Percentiles rank a stretch among this genome's conserved stretches.
These are phyloP conservation scores for Stagonosporopsis rhizophila DNA, from an alignment of 2,329 filamentous ascomycete genomes.

Conservation along the genomic window DNA sequence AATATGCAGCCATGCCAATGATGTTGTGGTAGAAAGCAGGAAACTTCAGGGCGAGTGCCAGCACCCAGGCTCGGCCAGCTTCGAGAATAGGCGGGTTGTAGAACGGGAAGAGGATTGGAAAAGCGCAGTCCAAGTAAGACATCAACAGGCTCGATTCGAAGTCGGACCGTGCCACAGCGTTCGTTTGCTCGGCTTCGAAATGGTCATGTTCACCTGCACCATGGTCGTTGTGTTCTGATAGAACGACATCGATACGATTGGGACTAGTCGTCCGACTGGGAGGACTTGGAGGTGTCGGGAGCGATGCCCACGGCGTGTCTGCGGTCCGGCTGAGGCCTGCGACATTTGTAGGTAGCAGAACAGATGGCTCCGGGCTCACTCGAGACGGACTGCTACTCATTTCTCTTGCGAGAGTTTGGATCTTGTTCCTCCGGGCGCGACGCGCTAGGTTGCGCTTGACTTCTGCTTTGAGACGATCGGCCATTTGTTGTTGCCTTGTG, in stretches of 20 bases:
- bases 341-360: neutral
- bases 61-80: conserved; percentile 67
- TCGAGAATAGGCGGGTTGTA: conserved; percentile 64
- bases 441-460: conserved; percentile 62
- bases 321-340: neutral
- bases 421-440: conserved; percentile 37
- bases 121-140: conserved; percentile 67
- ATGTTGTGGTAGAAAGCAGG: conserved; percentile 52
- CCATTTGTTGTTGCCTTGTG: conserved; percentile 57
- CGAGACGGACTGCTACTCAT: neutral
- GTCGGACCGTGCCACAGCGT: neutral
- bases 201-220: too few species aligned
- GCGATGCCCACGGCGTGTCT: neutral
- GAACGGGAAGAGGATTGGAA: conserved; percentile 69
- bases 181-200: neutral
- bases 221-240: neutral
- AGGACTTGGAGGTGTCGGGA: neutral
- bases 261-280: neutral
- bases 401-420: neutral
- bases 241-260: neutral
- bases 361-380: neutral
- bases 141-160: conserved; percentile 10
- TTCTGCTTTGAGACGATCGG: conserved; percentile 62
- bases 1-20: conserved; percentile 12
- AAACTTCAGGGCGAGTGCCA: conserved; percentile 54